Evolutionary conservation across 805 yeast species (phyloP).

Genomic region (Scheffersomyces stipitis): DNA sequence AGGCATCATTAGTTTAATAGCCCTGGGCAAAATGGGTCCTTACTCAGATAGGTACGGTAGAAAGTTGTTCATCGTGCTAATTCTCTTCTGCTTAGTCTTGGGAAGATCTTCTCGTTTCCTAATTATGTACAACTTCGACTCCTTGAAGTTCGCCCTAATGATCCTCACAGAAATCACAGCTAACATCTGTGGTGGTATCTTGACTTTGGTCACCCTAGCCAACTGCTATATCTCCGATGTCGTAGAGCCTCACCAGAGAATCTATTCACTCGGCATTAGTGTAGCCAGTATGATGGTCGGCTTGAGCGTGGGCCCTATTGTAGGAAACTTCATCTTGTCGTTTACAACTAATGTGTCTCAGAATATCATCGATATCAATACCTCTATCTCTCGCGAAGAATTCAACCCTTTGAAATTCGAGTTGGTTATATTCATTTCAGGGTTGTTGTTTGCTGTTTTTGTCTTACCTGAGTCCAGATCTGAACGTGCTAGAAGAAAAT

Average conservation of each 20-base stretch:
- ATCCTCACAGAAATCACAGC: slow-evolving; percentile 46
- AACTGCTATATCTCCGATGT: slow-evolving; percentile 77
- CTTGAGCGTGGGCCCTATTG: slow-evolving; percentile 62
- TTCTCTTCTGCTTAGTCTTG: slow-evolving; percentile 16
- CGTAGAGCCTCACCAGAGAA: slow-evolving; percentile 59
- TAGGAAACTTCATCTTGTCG: slow-evolving; percentile 42
- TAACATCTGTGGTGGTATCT: slow-evolving; percentile 62
- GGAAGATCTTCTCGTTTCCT: slow-evolving; percentile 22
- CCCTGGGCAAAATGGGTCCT: slow-evolving; percentile 53
- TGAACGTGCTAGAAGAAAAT: slow-evolving; percentile 48
- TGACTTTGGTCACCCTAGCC: slow-evolving; percentile 54
- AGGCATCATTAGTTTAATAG: slow-evolving; percentile 48
- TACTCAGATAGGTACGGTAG: slow-evolving; percentile 39
- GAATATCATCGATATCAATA: neutral
- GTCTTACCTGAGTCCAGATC: slow-evolving; percentile 68
- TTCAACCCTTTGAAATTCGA: slow-evolving; percentile 32
- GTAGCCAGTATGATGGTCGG: slow-evolving; percentile 62
- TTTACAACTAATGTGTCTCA: neutral
- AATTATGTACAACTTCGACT: slow-evolving; percentile 23
- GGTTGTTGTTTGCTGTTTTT: slow-evolving; percentile 25
- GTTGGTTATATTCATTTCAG: slow-evolving; percentile 31
- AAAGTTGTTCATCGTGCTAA: slow-evolving; percentile 23
- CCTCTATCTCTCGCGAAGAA: slow-evolving; percentile 22
- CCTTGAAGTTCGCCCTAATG: slow-evolving; percentile 35
- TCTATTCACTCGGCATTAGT: slow-evolving; percentile 56